phyloP scores from a whole-genome alignment of 2,329 filamentous ascomycete species.

The Trichoderma pleuroti region DNA sequence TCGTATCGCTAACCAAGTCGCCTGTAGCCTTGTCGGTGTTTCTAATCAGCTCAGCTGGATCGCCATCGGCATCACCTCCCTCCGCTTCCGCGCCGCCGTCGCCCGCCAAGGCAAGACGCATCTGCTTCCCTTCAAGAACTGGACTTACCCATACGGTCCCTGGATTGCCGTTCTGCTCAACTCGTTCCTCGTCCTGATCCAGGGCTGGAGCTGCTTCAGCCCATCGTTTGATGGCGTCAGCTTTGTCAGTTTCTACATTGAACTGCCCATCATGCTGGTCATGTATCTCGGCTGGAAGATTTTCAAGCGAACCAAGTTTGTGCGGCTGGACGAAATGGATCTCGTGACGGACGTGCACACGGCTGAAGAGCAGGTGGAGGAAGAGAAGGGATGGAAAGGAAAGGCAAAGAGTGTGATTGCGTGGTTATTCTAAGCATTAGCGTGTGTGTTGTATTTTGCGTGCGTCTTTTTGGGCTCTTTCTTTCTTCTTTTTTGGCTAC shows the following conservation, averaged over 20 bases:
- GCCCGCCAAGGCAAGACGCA: constrained; percentile 57
- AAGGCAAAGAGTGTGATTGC: constrained; percentile 26
- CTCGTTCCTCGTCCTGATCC: constrained; percentile 57
- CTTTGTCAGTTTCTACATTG: constrained; percentile 63
- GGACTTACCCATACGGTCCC: constrained; percentile 62
- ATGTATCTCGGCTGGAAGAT: constrained; percentile 71
- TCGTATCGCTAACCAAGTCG: background rate
- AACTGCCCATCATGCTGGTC: constrained; percentile 57
- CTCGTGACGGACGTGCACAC: constrained; percentile 58
- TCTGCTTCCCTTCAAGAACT: constrained; percentile 60
- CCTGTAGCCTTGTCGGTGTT: constrained; percentile 52
- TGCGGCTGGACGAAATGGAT: constrained; percentile 58
- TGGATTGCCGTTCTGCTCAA: constrained; percentile 56
- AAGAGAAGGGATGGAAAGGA: constrained; percentile 47
- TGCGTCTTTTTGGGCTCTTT: background rate
- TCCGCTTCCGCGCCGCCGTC: constrained; percentile 61
- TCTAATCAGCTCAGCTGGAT: constrained; percentile 66
- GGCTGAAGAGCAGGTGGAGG: constrained; percentile 35
- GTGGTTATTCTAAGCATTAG: constrained; percentile 35
- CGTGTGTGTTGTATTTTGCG: too few species aligned
- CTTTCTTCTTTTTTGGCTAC: background rate
- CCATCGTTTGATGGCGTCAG: constrained; percentile 54
- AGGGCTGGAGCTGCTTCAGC: constrained; percentile 62
- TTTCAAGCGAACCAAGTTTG: constrained; percentile 58
- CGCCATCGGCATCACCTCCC: constrained; percentile 59